Conservation (phyloP, 495 filamentous ascomycete species). For the Glutinoglossum americanum region DNA sequence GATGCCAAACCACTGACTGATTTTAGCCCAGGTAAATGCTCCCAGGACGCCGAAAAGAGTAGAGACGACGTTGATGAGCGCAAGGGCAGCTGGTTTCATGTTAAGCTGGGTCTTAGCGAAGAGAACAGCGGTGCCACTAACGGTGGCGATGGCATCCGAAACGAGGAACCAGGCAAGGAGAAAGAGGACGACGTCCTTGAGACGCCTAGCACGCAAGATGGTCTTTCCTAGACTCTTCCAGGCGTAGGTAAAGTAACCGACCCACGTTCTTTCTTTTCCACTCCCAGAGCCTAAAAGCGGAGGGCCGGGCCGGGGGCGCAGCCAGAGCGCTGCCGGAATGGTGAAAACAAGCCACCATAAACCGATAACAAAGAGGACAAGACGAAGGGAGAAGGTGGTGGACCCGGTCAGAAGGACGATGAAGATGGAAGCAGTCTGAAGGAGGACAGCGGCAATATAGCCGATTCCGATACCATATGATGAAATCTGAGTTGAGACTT, state of each 20-base stretch:
- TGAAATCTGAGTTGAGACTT: conserved; percentile 66
- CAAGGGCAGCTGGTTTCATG: conserved; percentile 76
- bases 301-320: conserved; percentile 78
- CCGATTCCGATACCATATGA: conserved; percentile 79
- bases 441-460: conserved; percentile 59
- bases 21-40: conserved; percentile 70
- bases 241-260: conserved; percentile 49
- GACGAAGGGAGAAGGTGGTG: conserved; percentile 53
- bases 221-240: conserved; percentile 77
- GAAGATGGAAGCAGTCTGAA: conserved; percentile 57
- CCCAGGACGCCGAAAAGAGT: conserved; percentile 66
- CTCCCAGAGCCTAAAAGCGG: conserved; percentile 29
- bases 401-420: conserved; percentile 48
- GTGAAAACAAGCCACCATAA: conserved; percentile 92
- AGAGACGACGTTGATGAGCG: conserved; percentile 78
- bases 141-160: conserved; percentile 82
- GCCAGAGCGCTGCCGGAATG: conserved; percentile 71
- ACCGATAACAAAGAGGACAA: conserved; percentile 71
- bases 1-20: conserved; percentile 43
- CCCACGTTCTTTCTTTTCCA: conserved; percentile 23
- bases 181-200: conserved; percentile 77
- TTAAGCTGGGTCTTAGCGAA: conserved; percentile 86
- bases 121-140: conserved; percentile 82
- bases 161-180: conserved; percentile 85
- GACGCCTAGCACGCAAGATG: conserved; percentile 47